Percentiles rank a stretch among this genome's conserved stretches.
Evolutionary conservation across 306 rosid species (phyloP).

Genomic region (Luffa acutangula): DNA sequence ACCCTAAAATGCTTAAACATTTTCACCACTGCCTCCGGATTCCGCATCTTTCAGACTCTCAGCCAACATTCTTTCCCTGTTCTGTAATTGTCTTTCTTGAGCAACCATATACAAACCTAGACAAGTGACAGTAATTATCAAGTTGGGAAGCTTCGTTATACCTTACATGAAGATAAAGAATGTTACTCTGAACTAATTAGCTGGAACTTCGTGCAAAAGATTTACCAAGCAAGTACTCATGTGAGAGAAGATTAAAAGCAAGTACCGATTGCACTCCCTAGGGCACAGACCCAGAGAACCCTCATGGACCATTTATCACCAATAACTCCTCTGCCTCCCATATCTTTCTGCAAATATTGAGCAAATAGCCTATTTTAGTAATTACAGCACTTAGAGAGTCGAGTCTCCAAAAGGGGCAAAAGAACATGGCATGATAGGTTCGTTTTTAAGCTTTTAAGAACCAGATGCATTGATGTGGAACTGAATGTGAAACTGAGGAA

Average conservation of each 20-base stretch:
- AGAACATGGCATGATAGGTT: background rate
- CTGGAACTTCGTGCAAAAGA: background rate
- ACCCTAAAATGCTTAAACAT: background rate
- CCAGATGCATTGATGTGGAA: background rate
- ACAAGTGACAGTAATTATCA: background rate
- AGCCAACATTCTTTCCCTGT: constrained; percentile 12
- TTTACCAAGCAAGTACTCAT: background rate
- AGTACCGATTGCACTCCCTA: constrained; percentile 11
- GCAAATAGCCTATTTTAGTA: background rate
- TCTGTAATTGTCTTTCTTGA: constrained; percentile 11
- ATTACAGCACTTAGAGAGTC: background rate
- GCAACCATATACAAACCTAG: constrained; percentile 15
- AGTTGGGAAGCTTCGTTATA: background rate
- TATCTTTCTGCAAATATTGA: background rate
- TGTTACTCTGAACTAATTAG: background rate
- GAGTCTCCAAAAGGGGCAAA: background rate
- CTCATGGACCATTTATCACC: constrained; percentile 16
- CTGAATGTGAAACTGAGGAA: background rate
- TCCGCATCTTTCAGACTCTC: constrained; percentile 5
- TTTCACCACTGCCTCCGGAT: constrained; percentile 1
- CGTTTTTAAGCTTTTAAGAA: background rate
- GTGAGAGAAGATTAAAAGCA: background rate
- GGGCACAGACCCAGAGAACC: constrained; percentile 13
- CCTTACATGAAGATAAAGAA: background rate
- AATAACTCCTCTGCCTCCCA: constrained; percentile 14